Evolutionary conservation across 208 protist genomes (phyloP).

Genomic region (Acanthamoeba royreba): DNA sequence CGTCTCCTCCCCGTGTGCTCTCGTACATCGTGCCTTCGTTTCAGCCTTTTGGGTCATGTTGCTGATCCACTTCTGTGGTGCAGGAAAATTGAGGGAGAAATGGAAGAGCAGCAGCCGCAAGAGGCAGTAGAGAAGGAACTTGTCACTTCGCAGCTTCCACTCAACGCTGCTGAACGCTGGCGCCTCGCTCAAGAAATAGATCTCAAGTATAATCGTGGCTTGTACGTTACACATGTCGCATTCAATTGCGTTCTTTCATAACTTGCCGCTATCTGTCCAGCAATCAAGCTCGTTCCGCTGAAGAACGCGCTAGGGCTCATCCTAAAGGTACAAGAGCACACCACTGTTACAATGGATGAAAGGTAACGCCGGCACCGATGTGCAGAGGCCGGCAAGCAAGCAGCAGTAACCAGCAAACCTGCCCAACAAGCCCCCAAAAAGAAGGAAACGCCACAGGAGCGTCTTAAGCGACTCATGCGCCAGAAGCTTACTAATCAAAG

Average conservation of each 20-base stretch:
- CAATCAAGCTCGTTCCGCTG: no score
- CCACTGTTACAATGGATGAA: not conserved
- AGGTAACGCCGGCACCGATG: not conserved
- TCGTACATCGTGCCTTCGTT: not conserved
- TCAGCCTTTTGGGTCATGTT: not conserved
- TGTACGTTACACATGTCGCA: not conserved
- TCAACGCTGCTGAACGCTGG: not conserved
- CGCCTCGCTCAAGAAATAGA: not conserved
- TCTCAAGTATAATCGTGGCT: not conserved
- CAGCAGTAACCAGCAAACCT: not conserved
- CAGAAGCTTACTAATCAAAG: conserved; percentile 27
- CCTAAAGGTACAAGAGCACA: no score
- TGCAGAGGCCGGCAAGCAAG: not conserved
- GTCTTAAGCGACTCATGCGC: not conserved
- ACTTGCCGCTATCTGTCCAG: no score
- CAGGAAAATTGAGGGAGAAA: not conserved
- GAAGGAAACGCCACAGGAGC: conserved; percentile 18
- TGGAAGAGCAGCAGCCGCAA: not conserved
- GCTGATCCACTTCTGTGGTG: not conserved
- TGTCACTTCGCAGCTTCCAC: not conserved
- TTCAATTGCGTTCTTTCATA: no score
- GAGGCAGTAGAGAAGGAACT: not conserved
- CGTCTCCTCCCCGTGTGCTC: not conserved
- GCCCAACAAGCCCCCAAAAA: not conserved
- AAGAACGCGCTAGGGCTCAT: no score